Conservation (phyloP, 164 flowering plant genomes). For the Piper longum region DNA sequence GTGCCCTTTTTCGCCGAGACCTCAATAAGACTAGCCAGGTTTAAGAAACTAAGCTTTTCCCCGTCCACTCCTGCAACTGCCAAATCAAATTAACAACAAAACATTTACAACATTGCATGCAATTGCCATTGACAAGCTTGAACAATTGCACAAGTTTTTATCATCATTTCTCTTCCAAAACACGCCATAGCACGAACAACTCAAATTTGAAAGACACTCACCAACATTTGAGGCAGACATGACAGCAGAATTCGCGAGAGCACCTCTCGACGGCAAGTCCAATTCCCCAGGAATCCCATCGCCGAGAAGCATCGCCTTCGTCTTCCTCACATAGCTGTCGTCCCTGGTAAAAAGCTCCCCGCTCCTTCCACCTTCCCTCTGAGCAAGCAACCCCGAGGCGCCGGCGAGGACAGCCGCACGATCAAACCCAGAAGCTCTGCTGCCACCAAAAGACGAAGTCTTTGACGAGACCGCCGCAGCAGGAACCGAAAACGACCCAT, state of each 20-base stretch:
- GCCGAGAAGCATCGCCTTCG: slow-evolving; percentile 20
- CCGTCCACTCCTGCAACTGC: slow-evolving; percentile 44
- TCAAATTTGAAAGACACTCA: slow-evolving; percentile 7
- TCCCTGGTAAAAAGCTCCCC: slow-evolving; percentile 38
- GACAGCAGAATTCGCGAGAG: slow-evolving; percentile 21
- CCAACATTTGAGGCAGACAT: slow-evolving; percentile 21
- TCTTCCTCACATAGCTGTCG: slow-evolving; percentile 44
- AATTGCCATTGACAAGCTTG: neutral
- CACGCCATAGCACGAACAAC: neutral
- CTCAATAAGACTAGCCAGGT: slow-evolving; percentile 72
- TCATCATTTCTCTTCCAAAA: too few species aligned
- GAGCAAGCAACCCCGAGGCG: slow-evolving; percentile 5
- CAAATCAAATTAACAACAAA: too few species aligned
- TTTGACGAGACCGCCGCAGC: slow-evolving; percentile 2
- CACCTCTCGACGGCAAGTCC: slow-evolving; percentile 1
- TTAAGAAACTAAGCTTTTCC: slow-evolving; percentile 64
- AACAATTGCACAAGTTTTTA: neutral
- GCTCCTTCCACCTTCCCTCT: slow-evolving; percentile 10
- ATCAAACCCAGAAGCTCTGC: slow-evolving; percentile 6
- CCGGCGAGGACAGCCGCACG: slow-evolving; percentile 3
- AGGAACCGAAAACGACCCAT: slow-evolving; percentile 5
- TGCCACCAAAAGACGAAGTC: neutral
- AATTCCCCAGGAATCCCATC: slow-evolving; percentile 31
- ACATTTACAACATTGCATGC: too few species aligned
- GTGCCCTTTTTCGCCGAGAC: slow-evolving; percentile 59